Evolutionary conservation across 106 monocot genomes (phyloP).

Genomic region (Dendrobium chrysotoxum): DNA sequence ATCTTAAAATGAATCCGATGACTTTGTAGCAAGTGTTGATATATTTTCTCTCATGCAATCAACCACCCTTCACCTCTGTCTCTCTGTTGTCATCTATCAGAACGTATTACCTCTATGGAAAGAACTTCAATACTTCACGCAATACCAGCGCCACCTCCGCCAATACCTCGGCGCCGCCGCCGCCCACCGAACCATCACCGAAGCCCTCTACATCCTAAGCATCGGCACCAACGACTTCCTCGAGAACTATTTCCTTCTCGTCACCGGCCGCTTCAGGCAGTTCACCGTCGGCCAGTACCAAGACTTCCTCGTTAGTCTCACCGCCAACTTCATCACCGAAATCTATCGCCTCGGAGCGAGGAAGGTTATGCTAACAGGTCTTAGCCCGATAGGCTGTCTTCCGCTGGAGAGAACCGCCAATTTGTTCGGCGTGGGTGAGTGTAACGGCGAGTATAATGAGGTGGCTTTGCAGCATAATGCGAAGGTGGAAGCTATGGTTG

Average conservation of each 20-base stretch:
- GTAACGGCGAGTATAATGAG: conserved; percentile 57
- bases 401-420: conserved; percentile 75
- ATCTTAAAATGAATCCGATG: too few relatives aligned
- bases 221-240: conserved; percentile 73
- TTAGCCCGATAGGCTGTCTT: conserved; percentile 70
- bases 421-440: conserved; percentile 11
- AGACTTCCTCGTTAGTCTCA: conserved; percentile 45
- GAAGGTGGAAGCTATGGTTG: conserved; percentile 33
- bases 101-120: conserved; percentile 57
- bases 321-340: conserved; percentile 39
- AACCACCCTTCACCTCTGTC: too few relatives aligned
- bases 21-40: too few relatives aligned
- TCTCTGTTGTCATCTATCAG: background rate
- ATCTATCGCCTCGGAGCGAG: conserved; percentile 66
- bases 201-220: conserved; percentile 54
- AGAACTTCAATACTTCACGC: conserved; percentile 54
- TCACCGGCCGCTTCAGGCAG: conserved; percentile 31
- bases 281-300: conserved; percentile 35
- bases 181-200: conserved; percentile 26
- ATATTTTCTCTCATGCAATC: too few relatives aligned
- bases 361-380: conserved; percentile 50
- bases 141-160: conserved; percentile 27
- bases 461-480: conserved; percentile 49
- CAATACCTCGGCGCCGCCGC: conserved; percentile 16
- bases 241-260: conserved; percentile 46